Conservation (phyloP, 768 basidiomycete species). For the Termitomyces titanicus region DNA sequence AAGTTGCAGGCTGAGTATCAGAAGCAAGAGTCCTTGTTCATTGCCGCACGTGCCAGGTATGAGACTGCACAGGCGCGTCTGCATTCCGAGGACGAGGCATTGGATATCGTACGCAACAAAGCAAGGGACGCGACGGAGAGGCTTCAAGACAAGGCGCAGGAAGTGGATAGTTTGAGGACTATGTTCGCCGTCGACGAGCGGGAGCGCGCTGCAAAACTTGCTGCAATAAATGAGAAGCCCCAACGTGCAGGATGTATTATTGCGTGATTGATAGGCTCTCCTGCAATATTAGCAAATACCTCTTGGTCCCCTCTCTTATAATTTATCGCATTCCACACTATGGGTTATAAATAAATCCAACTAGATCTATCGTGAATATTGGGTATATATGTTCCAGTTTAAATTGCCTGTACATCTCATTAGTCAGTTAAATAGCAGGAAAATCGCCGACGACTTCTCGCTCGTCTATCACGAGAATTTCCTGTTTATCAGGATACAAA, state of each 20-base stretch:
- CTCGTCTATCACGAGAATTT: conserved; percentile 47
- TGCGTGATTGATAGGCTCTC: neutral
- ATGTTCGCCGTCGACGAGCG: conserved; percentile 71
- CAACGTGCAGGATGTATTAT: conserved; percentile 12
- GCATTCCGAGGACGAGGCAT: conserved; percentile 38
- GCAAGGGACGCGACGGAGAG: conserved; percentile 57
- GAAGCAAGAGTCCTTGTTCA: conserved; percentile 57
- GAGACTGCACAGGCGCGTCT: conserved; percentile 49
- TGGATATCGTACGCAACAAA: conserved; percentile 49
- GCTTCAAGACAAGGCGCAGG: conserved; percentile 67
- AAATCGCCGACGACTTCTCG: conserved; percentile 45
- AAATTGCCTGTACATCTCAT: conserved; percentile 2
- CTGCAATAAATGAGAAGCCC: conserved; percentile 37
- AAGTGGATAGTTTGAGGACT: conserved; percentile 63
- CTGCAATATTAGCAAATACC: neutral
- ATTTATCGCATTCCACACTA: neutral
- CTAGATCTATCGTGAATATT: neutral
- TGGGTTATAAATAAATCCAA: neutral
- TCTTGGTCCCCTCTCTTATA: neutral
- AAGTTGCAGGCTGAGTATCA: conserved; percentile 55
- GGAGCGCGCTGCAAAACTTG: conserved; percentile 53
- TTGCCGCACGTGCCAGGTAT: conserved; percentile 59
- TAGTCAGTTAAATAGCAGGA: conserved; percentile 8
- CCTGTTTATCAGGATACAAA: conserved; percentile 51
- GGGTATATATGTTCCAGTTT: conserved; percentile 1